phyloP scores from a whole-genome alignment of 2,329 filamentous ascomycete genomes.

The Xylariaceae sp. region DNA sequence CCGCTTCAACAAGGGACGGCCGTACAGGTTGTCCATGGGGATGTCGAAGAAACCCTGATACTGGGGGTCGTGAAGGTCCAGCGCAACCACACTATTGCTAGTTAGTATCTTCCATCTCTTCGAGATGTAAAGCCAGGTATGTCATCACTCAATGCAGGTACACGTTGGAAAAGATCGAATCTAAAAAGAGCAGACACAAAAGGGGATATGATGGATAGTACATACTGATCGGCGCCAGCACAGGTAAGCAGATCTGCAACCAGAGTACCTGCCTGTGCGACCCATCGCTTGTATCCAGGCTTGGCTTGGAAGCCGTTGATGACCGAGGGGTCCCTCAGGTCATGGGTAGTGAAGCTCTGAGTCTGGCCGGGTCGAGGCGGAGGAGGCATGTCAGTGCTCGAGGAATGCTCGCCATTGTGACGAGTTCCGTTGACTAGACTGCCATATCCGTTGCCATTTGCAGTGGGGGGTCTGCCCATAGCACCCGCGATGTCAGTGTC shows the following conservation, averaged over 20 bases:
- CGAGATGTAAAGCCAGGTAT: slow-evolving; percentile 7
- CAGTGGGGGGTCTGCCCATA: slow-evolving; percentile 61
- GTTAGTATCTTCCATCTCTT: slow-evolving; percentile 25
- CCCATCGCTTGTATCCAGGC: slow-evolving; percentile 97
- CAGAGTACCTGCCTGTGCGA: slow-evolving; percentile 91
- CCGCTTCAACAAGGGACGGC: slow-evolving; percentile 64
- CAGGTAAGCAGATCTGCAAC: slow-evolving; percentile 92
- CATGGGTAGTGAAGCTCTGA: slow-evolving; percentile 56
- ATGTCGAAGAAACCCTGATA: slow-evolving; percentile 99
- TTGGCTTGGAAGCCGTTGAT: slow-evolving; percentile 65
- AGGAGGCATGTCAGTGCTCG: slow-evolving; percentile 26
- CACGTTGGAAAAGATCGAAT: not conserved
- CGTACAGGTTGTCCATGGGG: slow-evolving; percentile 95
- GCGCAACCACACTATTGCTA: slow-evolving; percentile 66
- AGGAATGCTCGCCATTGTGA: slow-evolving; percentile 26
- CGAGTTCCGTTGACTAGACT: slow-evolving; percentile 32
- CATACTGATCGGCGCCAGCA: slow-evolving; percentile 87
- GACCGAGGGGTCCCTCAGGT: slow-evolving; percentile 55
- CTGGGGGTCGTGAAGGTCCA: slow-evolving; percentile 94
- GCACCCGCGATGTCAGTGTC: slow-evolving; percentile 70
- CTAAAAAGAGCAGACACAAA: not conserved
- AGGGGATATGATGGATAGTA: slow-evolving; percentile 23
- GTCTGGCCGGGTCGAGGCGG: slow-evolving; percentile 35
- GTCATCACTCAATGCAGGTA: not conserved
- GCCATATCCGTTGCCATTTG: slow-evolving; percentile 32